Conservation (phyloP, 106 monocot species). For the Ottelia alismoides region DNA sequence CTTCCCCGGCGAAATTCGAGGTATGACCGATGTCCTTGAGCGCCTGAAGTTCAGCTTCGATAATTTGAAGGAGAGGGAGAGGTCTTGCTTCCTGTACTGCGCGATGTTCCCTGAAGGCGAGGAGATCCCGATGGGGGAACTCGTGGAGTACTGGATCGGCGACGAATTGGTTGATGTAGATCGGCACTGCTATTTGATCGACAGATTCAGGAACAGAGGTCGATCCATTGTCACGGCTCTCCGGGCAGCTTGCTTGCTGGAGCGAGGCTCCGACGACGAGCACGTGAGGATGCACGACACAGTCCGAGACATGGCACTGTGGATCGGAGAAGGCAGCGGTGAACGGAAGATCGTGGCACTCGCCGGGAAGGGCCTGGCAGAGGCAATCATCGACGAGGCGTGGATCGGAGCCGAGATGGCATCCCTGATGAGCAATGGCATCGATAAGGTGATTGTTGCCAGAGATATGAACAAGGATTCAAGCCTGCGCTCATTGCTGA, state of each 20-base stretch:
- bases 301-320: slow-evolving; percentile 6
- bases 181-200: background rate
- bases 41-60: slow-evolving; percentile 33
- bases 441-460: background rate
- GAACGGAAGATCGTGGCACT: background rate
- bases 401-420: background rate
- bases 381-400: background rate
- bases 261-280: background rate
- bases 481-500: background rate
- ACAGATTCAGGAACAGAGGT: background rate
- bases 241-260: slow-evolving; percentile 2
- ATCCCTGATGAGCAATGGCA: background rate
- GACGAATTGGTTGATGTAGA: slow-evolving; percentile 22
- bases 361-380: background rate
- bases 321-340: background rate
- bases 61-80: slow-evolving; percentile 11
- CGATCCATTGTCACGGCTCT: background rate
- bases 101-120: slow-evolving; percentile 21
- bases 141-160: slow-evolving; percentile 25
- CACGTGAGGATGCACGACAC: slow-evolving; percentile 10
- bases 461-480: background rate
- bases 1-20: background rate
- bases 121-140: slow-evolving; percentile 9
- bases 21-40: slow-evolving; percentile 3
- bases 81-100: slow-evolving; percentile 24